Conservation (phyloP, 106 monocot species). For the Triglochin maritima region DNA sequence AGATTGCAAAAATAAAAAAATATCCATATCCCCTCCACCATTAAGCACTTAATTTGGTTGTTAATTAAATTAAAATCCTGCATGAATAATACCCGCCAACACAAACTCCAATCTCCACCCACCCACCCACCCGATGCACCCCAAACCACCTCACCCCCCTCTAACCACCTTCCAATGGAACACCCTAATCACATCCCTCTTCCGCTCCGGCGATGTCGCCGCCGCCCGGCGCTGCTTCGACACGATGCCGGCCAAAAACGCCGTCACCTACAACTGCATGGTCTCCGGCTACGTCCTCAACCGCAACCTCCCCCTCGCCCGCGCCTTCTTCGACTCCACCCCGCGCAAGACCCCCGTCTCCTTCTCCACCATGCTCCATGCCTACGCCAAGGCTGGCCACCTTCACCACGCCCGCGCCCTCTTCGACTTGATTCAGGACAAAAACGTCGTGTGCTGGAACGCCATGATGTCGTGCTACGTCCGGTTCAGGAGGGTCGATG, state of each 20-base stretch:
- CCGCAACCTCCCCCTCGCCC: slow-evolving; percentile 21
- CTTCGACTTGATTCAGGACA: slow-evolving; percentile 47
- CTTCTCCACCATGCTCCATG: slow-evolving; percentile 40
- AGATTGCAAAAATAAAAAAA: no score
- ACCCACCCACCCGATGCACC: no score
- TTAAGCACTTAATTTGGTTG: no score
- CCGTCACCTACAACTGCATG: slow-evolving; percentile 68
- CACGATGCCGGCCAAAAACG: slow-evolving; percentile 47
- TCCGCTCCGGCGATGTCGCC: slow-evolving; percentile 26
- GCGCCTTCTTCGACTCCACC: slow-evolving; percentile 32
- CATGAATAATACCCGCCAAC: no score
- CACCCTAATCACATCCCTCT: slow-evolving; percentile 32
- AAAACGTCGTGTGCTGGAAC: slow-evolving; percentile 70
- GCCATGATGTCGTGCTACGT: slow-evolving; percentile 49
- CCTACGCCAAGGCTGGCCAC: slow-evolving; percentile 33
- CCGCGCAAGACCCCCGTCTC: slow-evolving; percentile 38
- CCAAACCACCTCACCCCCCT: background rate
- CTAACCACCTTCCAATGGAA: slow-evolving; percentile 33
- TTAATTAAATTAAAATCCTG: no score
- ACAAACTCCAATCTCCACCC: no score
- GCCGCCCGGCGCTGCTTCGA: slow-evolving; percentile 34
- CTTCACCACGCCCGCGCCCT: slow-evolving; percentile 34
- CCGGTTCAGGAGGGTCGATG: slow-evolving; percentile 19
- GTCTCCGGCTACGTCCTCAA: slow-evolving; percentile 36
- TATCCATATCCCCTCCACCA: no score